Evolutionary conservation across 2,329 filamentous ascomycete species (phyloP).

Genomic region (Fulvia fulva): DNA sequence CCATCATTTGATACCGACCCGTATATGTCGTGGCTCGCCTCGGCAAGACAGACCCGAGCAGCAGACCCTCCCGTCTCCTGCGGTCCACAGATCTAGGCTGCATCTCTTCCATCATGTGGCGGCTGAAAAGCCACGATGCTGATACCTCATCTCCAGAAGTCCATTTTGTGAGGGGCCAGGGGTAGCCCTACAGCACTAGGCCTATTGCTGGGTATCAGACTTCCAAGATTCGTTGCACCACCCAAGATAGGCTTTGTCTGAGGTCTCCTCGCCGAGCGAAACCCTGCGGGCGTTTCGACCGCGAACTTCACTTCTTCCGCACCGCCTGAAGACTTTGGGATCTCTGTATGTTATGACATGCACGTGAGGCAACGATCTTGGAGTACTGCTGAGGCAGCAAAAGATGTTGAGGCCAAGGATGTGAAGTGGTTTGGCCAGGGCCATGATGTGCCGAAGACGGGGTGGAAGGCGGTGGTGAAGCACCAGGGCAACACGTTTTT

Average conservation of each 20-base stretch:
- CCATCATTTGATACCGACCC: neutral
- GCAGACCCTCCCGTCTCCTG: too few relatives aligned
- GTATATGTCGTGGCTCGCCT: neutral
- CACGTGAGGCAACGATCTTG: conserved; percentile 10
- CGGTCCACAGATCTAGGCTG: too few relatives aligned
- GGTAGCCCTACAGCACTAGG: neutral
- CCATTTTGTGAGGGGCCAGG: too few relatives aligned
- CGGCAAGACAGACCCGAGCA: neutral
- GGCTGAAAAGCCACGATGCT: neutral
- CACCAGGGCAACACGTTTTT: conserved; percentile 4
- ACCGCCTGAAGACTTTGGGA: neutral
- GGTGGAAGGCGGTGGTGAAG: neutral
- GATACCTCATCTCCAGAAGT: neutral
- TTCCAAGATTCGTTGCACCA: neutral
- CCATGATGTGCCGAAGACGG: neutral
- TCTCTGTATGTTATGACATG: neutral
- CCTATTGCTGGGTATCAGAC: neutral
- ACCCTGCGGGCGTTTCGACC: neutral
- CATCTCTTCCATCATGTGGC: too few relatives aligned
- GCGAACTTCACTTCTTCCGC: neutral
- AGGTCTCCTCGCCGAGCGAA: neutral
- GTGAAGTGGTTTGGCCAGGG: neutral
- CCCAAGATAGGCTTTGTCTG: neutral
- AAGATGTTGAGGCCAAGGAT: neutral
- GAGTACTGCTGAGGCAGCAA: conserved; percentile 7